These are phyloP conservation scores for Hamamelis virginiana DNA, from an alignment of 164 flowering plant genomes.

Conservation along the genomic window DNA sequence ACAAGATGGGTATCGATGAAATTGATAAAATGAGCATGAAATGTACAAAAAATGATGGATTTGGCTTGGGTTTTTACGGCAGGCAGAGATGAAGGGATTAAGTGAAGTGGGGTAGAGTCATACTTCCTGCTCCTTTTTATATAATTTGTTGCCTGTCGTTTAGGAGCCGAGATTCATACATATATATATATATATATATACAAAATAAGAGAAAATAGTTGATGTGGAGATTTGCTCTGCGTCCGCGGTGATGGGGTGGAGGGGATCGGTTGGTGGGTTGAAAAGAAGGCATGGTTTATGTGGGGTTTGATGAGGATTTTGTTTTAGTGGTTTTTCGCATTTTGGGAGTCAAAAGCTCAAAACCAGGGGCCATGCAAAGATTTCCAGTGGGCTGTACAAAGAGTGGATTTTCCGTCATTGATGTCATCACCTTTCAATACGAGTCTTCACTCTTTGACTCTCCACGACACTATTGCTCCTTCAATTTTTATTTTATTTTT, in stretches of 20 bases:
- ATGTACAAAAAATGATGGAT: background rate
- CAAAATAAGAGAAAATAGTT: background rate
- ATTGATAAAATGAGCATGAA: background rate
- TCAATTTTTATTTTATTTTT: too few species aligned
- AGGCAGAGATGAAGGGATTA: too few species aligned
- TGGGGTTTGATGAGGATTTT: too few species aligned
- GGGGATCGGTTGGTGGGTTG: background rate
- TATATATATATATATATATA: too few species aligned
- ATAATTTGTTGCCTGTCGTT: too few species aligned
- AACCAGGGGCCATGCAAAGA: slow-evolving; percentile 7
- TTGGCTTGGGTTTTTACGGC: background rate
- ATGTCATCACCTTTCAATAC: too few species aligned
- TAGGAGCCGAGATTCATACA: background rate
- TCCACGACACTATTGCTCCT: too few species aligned
- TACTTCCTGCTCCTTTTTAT: too few species aligned
- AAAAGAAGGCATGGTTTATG: background rate
- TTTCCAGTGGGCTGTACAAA: slow-evolving; percentile 6
- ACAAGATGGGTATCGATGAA: background rate
- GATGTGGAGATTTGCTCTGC: background rate
- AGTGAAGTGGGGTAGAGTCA: too few species aligned
- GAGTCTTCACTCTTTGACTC: too few species aligned
- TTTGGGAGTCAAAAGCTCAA: background rate
- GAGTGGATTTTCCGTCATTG: background rate
- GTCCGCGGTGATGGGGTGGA: background rate
- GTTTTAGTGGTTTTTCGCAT: background rate